Evolutionary conservation across 495 filamentous ascomycete species (phyloP).

Genomic region (Lindgomyces ingoldianus): DNA sequence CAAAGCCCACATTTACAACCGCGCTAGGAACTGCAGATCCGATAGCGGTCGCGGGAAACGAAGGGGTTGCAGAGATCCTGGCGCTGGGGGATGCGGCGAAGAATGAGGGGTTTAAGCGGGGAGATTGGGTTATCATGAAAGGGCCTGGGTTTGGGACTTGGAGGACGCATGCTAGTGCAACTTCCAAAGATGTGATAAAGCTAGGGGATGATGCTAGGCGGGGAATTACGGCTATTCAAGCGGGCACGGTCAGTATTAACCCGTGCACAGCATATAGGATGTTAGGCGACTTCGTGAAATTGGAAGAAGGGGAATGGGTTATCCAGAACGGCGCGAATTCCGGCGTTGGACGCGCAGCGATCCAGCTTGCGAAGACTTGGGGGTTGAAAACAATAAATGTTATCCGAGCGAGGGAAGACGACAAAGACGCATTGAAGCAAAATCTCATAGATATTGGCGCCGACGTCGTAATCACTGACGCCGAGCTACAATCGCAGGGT

Average conservation of each 20-base stretch:
- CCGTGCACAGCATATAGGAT: constrained; percentile 91
- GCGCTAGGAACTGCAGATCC: constrained; percentile 72
- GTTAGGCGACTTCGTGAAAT: constrained; percentile 76
- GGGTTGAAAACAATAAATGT: constrained; percentile 86
- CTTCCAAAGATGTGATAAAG: constrained; percentile 61
- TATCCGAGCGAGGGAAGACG: constrained; percentile 66
- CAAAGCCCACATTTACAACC: constrained; percentile 70
- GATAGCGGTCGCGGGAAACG: constrained; percentile 79
- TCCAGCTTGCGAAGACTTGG: constrained; percentile 82
- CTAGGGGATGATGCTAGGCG: constrained; percentile 65
- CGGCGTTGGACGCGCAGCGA: constrained; percentile 84
- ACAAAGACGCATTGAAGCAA: constrained; percentile 65
- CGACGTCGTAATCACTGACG: constrained; percentile 79
- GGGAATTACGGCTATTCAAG: constrained; percentile 70
- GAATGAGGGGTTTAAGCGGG: constrained; percentile 52
- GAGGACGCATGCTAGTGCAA: constrained; percentile 78
- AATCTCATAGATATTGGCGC: constrained; percentile 73
- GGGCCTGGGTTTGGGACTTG: constrained; percentile 82
- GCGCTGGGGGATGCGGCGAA: constrained; percentile 61
- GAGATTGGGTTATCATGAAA: constrained; percentile 92
- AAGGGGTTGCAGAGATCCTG: constrained; percentile 85
- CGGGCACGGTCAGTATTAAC: constrained; percentile 85
- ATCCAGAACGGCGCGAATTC: constrained; percentile 95
- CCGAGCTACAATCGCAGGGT: constrained; percentile 64
- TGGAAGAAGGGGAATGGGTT: constrained; percentile 79